Evolutionary conservation across 176 grass and related monocot genomes (phyloP).

Genomic region (Zea luxurians): DNA sequence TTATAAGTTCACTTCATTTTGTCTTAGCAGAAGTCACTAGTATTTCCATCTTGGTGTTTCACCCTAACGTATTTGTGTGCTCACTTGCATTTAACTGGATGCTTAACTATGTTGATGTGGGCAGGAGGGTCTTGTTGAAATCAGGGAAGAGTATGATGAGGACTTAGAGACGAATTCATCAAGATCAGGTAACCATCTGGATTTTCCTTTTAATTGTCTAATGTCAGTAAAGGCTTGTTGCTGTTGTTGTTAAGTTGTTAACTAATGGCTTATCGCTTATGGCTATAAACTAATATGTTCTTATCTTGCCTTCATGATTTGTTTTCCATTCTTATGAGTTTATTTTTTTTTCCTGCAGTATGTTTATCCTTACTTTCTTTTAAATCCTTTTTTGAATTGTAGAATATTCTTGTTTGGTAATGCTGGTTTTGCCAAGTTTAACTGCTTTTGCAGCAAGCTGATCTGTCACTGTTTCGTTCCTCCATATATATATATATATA

Average conservation of each 20-base stretch:
- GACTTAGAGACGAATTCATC: constrained; percentile 37
- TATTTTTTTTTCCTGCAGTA: neutral
- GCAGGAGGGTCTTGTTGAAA: constrained; percentile 96
- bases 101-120: constrained; percentile 26
- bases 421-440: constrained; percentile 1
- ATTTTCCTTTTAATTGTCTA: constrained; percentile 30
- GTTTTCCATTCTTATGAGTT: constrained; percentile 8
- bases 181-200: constrained; percentile 45
- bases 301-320: constrained; percentile 25
- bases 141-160: constrained; percentile 92
- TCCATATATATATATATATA: neutral
- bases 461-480: neutral
- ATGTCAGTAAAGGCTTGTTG: neutral
- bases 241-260: neutral
- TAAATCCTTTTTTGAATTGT: constrained; percentile 18
- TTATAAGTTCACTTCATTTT: neutral
- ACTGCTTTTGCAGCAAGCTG: neutral
- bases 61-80: constrained; percentile 20
- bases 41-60: constrained; percentile 21
- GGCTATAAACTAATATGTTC: neutral
- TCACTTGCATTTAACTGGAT: constrained; percentile 16
- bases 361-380: neutral
- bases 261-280: constrained; percentile 7
- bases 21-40: neutral
- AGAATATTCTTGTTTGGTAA: constrained; percentile 19